Conservation (phyloP, 208 protist species). For the Balamuthia mandrillaris region DNA sequence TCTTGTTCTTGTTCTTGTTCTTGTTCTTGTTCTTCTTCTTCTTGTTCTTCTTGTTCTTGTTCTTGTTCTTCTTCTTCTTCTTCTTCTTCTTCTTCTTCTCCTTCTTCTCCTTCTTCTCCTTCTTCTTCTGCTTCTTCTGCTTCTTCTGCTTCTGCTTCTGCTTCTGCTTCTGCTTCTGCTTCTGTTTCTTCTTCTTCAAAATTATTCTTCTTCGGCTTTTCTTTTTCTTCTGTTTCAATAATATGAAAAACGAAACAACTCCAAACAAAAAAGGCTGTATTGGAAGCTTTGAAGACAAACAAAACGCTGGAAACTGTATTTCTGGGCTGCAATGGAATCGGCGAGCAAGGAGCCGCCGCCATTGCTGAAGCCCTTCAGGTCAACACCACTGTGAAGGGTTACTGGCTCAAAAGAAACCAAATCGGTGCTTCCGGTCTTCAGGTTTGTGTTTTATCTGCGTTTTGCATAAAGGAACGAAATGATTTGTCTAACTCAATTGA, state of each 20-base stretch:
- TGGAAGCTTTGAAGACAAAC: not conserved
- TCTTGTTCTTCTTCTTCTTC: not conserved
- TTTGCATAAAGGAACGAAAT: not conserved
- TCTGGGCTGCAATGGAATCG: not conserved
- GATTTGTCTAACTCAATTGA: not conserved
- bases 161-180: not conserved
- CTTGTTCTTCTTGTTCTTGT: no score
- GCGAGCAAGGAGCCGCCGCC: not conserved
- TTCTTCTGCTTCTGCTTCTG: not conserved
- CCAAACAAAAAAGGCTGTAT: not conserved
- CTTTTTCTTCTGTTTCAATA: no score
- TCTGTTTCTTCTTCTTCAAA: no score
- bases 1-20: no score
- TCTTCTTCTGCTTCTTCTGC: not conserved
- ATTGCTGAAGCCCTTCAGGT: not conserved
- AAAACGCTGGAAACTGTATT: not conserved
- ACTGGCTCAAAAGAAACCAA: slow-evolving; percentile 16
- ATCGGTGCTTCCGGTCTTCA: not conserved
- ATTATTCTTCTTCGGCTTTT: no score
- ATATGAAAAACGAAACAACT: no score
- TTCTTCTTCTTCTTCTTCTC: not conserved
- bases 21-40: no score
- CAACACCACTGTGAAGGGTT: not conserved
- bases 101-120: not conserved
- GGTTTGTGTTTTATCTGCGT: not conserved